Evolutionary conservation across 345 rosid genomes (phyloP), one percentile per base, ranked within the genome.

Genomic region (Cardamine resedifolia): DNA sequence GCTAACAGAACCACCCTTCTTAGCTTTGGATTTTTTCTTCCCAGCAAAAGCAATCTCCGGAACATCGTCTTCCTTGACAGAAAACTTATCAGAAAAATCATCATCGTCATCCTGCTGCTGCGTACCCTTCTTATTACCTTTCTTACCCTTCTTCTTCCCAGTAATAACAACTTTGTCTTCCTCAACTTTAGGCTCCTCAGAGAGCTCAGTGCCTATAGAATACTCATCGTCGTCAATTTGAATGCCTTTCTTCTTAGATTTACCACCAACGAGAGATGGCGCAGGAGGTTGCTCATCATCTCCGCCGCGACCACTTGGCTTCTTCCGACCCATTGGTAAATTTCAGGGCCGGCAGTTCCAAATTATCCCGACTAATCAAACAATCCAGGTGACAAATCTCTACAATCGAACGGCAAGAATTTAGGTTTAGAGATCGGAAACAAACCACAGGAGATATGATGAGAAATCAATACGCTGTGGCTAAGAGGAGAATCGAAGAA

Each of bases 151-250:
- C 83, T 89, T 84, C 76, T 87, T 86, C 10, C 87, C 88, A 12
- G 83, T 57, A 28, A 69, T 73, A 4, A 71, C 78, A 51, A 66
- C 78, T 57, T 62, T 72, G 43, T 86, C 90, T 24, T 81, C 87
- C 75, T 78, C 71, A 36, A 47, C 82, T 12, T 55, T 82, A 4
- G 81, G 63, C 48, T 88, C 95, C 81, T 85, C 90, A 1, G 86
- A 76, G 39, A 87, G 38, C 48, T 81, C 90, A 0, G 88, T 83
- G 14, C 82, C 92, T 28, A 90, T 51, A 0, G 91, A 81, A 51
- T 92, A 92, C 80, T 92, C 98, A 57, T 90, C 96, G 67, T 90
- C 98, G 62, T 92, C 98, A 16, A 92, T 85, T 70, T 77, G 72
- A 10, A 79, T 3, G 3, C 78, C 78, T 81, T 90, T 92, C 80